Evolutionary conservation across 2,329 filamentous ascomycete genomes (phyloP).

Genomic region (Mycocentrospora acerina): DNA sequence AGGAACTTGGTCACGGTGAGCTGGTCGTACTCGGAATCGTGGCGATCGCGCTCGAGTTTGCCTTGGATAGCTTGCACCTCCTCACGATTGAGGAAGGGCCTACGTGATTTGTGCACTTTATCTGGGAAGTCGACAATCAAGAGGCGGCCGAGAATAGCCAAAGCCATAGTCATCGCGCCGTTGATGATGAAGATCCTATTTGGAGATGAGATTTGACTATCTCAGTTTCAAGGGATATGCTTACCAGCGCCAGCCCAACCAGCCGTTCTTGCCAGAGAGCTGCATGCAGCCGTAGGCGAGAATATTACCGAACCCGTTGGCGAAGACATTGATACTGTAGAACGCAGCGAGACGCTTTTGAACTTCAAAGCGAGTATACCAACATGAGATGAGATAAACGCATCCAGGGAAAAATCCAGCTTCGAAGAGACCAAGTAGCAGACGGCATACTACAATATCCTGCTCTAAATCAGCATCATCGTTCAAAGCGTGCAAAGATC

Average conservation of each 20-base stretch:
- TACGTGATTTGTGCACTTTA: slow-evolving; percentile 22
- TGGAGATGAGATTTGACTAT: too few relatives aligned
- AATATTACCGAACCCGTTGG: slow-evolving; percentile 56
- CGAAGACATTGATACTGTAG: slow-evolving; percentile 53
- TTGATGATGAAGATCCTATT: slow-evolving; percentile 63
- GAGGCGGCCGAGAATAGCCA: slow-evolving; percentile 24
- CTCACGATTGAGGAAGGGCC: slow-evolving; percentile 17
- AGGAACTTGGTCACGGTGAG: slow-evolving; percentile 15
- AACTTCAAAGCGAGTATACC: slow-evolving; percentile 55
- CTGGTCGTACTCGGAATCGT: slow-evolving; percentile 18
- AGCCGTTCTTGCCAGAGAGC: slow-evolving; percentile 12
- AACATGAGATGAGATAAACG: slow-evolving; percentile 20
- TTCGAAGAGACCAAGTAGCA: slow-evolving; percentile 24
- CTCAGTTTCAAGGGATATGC: not conserved
- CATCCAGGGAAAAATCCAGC: slow-evolving; percentile 17
- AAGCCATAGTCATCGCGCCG: slow-evolving; percentile 38
- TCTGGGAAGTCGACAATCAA: slow-evolving; percentile 35
- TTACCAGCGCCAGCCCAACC: slow-evolving; percentile 16
- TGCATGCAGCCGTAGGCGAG: slow-evolving; percentile 47
- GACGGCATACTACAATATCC: slow-evolving; percentile 21
- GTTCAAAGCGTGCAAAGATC: not conserved
- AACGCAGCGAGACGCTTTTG: slow-evolving; percentile 53
- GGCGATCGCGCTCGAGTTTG: slow-evolving; percentile 19
- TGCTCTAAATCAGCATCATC: too few relatives aligned
- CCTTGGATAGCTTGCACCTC: slow-evolving; percentile 17